A percentile compares a stretch with the other conserved stretches of the same genome.
Conservation (phyloP, 2,329 filamentous ascomycete species). For the Ophiostoma triangulosporum region DNA sequence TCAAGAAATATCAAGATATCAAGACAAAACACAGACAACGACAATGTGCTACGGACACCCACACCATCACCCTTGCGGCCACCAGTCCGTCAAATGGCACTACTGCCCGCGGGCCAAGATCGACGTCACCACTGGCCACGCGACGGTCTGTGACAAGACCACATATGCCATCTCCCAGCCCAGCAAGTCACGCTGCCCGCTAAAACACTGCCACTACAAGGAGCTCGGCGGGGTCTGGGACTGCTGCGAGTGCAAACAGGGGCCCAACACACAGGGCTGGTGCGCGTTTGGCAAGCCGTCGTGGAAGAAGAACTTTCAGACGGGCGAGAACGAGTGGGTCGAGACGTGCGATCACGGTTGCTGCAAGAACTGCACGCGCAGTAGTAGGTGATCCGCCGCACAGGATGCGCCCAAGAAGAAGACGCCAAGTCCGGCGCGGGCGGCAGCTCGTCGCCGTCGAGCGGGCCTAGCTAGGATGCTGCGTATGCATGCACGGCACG, state of each 20-base stretch:
- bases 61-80: conserved; percentile 36
- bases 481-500: neutral
- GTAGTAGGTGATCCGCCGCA: conserved; percentile 24
- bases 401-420: conserved; percentile 10
- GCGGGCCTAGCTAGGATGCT: neutral
- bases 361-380: conserved; percentile 33
- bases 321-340: conserved; percentile 22
- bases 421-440: neutral
- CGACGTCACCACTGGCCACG: conserved; percentile 35
- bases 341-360: conserved; percentile 39
- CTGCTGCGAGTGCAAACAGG: conserved; percentile 39
- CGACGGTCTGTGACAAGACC: conserved; percentile 34
- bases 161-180: conserved; percentile 33
- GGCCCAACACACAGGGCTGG: conserved; percentile 40
- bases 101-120: conserved; percentile 37
- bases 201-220: conserved; percentile 38
- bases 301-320: conserved; percentile 20
- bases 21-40: neutral
- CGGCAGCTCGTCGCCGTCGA: neutral
- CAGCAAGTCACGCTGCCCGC: conserved; percentile 30
- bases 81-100: conserved; percentile 42
- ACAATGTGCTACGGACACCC: conserved; percentile 43
- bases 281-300: conserved; percentile 27
- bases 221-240: conserved; percentile 36
- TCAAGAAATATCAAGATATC: neutral